Evolutionary conservation across 257 asterid species (phyloP).

Genomic region (Nicotiana tabacum): DNA sequence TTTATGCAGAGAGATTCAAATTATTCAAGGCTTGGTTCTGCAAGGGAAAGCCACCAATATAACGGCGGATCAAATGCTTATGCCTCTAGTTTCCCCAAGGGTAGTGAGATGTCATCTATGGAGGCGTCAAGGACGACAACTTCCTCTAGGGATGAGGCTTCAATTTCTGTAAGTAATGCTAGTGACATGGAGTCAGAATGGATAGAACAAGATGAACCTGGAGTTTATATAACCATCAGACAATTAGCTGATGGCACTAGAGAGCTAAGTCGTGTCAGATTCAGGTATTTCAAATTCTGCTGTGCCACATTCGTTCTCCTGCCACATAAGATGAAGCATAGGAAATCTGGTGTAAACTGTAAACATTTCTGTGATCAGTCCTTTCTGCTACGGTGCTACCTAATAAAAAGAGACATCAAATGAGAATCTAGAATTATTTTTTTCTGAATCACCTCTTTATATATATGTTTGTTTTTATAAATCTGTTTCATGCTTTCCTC

Average conservation of each 20-base stretch:
- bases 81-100: slow-evolving; percentile 29
- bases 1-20: slow-evolving; percentile 76
- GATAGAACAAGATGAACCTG: slow-evolving; percentile 92
- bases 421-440: neutral
- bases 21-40: slow-evolving; percentile 70
- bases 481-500: neutral
- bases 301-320: neutral
- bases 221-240: slow-evolving; percentile 85
- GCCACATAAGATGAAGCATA: neutral
- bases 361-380: neutral
- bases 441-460: neutral
- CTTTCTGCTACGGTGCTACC: neutral
- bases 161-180: slow-evolving; percentile 82
- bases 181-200: slow-evolving; percentile 89
- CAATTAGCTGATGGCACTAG: slow-evolving; percentile 80
- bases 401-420: neutral
- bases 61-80: slow-evolving; percentile 38
- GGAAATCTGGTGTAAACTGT: neutral
- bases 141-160: slow-evolving; percentile 78
- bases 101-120: slow-evolving; percentile 42
- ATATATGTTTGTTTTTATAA: neutral
- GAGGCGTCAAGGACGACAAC: slow-evolving; percentile 81
- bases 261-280: slow-evolving; percentile 87
- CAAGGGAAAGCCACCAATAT: slow-evolving; percentile 41
- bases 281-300: slow-evolving; percentile 47